These are phyloP conservation scores for Saccharomycopsis hybrid DNA, from an alignment of 1,139 yeast genomes.

Conservation along the genomic window DNA sequence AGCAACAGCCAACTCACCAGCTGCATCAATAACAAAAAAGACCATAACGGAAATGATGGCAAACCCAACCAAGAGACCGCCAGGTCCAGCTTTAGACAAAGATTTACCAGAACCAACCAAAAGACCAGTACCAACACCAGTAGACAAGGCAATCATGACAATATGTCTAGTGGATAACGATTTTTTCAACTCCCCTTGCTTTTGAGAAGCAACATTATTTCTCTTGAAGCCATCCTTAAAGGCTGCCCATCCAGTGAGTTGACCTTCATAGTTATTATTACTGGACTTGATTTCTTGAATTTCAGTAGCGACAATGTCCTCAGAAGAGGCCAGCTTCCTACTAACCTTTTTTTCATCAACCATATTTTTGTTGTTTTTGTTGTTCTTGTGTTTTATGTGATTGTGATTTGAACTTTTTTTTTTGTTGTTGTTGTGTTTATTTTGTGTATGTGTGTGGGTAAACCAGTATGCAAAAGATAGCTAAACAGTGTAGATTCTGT, in stretches of 20 bases:
- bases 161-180: conserved; percentile 40
- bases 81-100: conserved; percentile 65
- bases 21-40: conserved; percentile 55
- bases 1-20: conserved; percentile 67
- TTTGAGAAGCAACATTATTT: conserved; percentile 23
- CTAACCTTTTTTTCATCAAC: background rate
- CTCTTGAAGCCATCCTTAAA: conserved; percentile 32
- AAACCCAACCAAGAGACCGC: conserved; percentile 55
- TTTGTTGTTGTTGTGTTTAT: background rate
- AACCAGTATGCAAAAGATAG: too few relatives aligned
- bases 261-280: background rate
- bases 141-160: conserved; percentile 65
- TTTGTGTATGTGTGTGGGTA: background rate
- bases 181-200: conserved; percentile 19
- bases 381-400: background rate
- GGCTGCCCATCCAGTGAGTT: conserved; percentile 18
- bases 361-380: background rate
- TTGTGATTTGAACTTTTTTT: background rate
- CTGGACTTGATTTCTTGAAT: conserved; percentile 6
- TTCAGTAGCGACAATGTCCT: conserved; percentile 2
- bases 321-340: conserved; percentile 1
- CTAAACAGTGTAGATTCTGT: too few relatives aligned
- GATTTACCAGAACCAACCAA: conserved; percentile 63
- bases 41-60: conserved; percentile 52
- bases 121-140: conserved; percentile 61